Conservation (phyloP, 345 rosid species). For the Gossypium raimondii region DNA sequence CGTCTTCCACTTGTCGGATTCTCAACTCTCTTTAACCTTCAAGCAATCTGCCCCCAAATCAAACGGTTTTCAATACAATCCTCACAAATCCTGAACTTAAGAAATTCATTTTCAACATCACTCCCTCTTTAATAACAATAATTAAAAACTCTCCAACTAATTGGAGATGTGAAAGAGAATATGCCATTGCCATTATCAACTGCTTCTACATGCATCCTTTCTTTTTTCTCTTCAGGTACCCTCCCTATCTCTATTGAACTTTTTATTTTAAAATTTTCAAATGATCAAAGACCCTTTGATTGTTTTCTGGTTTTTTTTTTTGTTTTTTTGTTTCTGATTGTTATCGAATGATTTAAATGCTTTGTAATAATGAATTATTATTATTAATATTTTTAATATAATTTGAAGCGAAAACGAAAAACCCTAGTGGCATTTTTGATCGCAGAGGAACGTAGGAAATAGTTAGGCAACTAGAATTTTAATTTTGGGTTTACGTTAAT, state of each 20-base stretch:
- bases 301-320: background rate
- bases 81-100: background rate
- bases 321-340: background rate
- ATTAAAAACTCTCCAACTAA: background rate
- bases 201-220: constrained; percentile 7
- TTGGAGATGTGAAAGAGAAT: background rate
- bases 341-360: background rate
- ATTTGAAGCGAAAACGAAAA: background rate
- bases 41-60: background rate
- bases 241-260: no score
- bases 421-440: background rate
- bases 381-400: background rate
- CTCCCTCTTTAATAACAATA: background rate
- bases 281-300: background rate
- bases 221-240: background rate
- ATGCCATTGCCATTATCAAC: background rate
- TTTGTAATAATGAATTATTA: background rate
- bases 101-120: background rate
- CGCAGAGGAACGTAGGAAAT: background rate
- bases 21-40: background rate
- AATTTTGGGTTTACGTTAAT: constrained; percentile 2
- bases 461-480: background rate
- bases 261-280: background rate
- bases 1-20: background rate
- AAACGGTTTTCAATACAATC: background rate